A percentile compares a stretch with the other conserved stretches of the same genome.
Conservation (phyloP, 2,329 filamentous ascomycete genomes). For the Epichloe amarillans region DNA sequence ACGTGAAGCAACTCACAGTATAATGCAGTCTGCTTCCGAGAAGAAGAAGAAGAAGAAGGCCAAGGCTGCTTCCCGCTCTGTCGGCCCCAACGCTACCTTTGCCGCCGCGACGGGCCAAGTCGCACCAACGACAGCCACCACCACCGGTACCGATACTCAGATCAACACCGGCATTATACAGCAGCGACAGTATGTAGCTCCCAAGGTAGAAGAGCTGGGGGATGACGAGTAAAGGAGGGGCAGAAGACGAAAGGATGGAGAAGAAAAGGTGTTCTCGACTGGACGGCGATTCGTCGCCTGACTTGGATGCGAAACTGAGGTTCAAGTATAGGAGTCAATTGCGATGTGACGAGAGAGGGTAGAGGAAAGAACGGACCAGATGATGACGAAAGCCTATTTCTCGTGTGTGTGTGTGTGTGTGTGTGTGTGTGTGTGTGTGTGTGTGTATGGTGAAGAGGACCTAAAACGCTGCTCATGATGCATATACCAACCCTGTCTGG, state of each 20-base stretch:
- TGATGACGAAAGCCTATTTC: not conserved
- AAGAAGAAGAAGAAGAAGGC: conserved; percentile 44
- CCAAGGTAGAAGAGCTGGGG: conserved; percentile 38
- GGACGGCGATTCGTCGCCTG: not conserved
- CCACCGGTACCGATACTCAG: conserved; percentile 43
- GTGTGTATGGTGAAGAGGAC: not conserved
- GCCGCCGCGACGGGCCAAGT: conserved; percentile 40
- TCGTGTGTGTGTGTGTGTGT: too few relatives aligned
- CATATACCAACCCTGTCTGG: too few relatives aligned
- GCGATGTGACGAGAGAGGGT: not conserved
- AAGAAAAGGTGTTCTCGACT: not conserved
- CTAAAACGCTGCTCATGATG: not conserved
- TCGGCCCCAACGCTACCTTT: conserved; percentile 28
- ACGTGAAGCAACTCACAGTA: not conserved
- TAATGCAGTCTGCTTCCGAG: conserved; percentile 9
- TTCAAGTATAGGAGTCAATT: not conserved
- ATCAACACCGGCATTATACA: conserved; percentile 30
- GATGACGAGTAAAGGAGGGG: conserved; percentile 30
- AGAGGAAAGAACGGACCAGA: not conserved
- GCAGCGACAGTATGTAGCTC: conserved; percentile 34
- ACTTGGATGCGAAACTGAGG: too few relatives aligned
- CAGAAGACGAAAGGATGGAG: not conserved
- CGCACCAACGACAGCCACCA: conserved; percentile 38
- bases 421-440: not conserved
- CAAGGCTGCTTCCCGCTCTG: conserved; percentile 24